Percentiles rank a stretch among this genome's conserved stretches.
Evolutionary conservation across 2,329 filamentous ascomycete genomes (phyloP).

Genomic region (Furcasterigmium furcatum): DNA sequence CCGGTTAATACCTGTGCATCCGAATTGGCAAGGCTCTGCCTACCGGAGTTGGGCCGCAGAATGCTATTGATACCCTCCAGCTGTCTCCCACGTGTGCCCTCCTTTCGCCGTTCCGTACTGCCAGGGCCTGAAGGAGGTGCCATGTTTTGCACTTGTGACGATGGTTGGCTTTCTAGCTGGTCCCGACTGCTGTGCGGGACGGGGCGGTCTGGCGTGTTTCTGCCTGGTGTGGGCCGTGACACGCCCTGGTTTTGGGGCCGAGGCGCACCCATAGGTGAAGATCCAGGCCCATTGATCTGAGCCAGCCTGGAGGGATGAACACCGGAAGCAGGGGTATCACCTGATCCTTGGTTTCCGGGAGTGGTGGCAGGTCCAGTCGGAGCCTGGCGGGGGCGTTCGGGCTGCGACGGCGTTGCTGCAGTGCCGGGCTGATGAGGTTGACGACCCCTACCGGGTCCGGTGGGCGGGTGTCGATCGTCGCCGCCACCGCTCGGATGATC

Average conservation of each 20-base stretch:
- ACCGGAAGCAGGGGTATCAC: slow-evolving; percentile 13
- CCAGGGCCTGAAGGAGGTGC: slow-evolving; percentile 26
- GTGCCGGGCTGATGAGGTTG: slow-evolving; percentile 16
- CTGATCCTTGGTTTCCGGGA: neutral
- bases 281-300: slow-evolving; percentile 29
- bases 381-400: slow-evolving; percentile 8
- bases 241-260: too few species aligned
- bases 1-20: slow-evolving; percentile 56
- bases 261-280: neutral
- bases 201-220: neutral
- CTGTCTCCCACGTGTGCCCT: slow-evolving; percentile 41
- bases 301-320: slow-evolving; percentile 50
- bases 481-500: slow-evolving; percentile 41
- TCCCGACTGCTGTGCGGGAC: neutral
- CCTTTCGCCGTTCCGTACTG: slow-evolving; percentile 22
- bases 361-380: neutral
- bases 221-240: neutral
- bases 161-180: neutral
- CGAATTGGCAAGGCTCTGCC: slow-evolving; percentile 46
- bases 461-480: slow-evolving; percentile 46
- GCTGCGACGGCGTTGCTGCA: slow-evolving; percentile 7
- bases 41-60: slow-evolving; percentile 34
- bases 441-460: slow-evolving; percentile 46
- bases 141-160: slow-evolving; percentile 13
- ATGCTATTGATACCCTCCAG: slow-evolving; percentile 58